Evolutionary conservation across 2,329 filamentous ascomycete genomes (phyloP), one percentile per base, ranked within the genome.

Genomic region (Diaporthe eres): DNA sequence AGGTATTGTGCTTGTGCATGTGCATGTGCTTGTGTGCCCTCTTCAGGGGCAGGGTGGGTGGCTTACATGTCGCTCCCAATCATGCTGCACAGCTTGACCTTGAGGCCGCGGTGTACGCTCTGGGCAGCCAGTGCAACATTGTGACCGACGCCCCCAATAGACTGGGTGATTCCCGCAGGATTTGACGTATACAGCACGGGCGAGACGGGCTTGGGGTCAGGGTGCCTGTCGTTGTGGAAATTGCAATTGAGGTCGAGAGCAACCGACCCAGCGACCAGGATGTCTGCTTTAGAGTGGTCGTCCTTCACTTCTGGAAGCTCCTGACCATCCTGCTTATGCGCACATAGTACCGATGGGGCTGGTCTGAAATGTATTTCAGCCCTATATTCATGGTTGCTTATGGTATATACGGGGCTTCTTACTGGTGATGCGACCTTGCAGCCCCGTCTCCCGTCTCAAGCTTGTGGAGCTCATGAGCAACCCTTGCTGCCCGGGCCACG

Each of bases 181-280:
- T 98, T 98, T 0, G 96, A 98, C 0, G 95, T 98, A 76, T 96
- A 90, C 51, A 92, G 86, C 70, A 89, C 85, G 8, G 92, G 89
- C 6, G 84, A 82, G 10, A 80, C 78, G 39, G 80, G 78, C 57
- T 82, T 77, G 75, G 77, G 79, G 47, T 78, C 72, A 3, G 80
- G 73, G 13, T 78, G 67, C 57, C 80, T 79, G 65, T 81, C 78
- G 42, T 81, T 83, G 28, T 79, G 79, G 78, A 93, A 97, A 82
- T 98, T 94, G 86, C 96, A 98, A 78, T 93, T 94, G 49, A 97
- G 87, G 83, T 98, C 96, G 77, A 98, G 88, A 22, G 96, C 96
- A 42, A 98, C 90, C 17, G 95, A 95, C n/a, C 96, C 96, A 71
- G 95, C 94, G 58, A 98, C 95, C 39, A 98, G 86, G n/a, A 98